Conservation (phyloP, 2,329 filamentous ascomycete genomes). For the Aspergillus carbonarius region DNA sequence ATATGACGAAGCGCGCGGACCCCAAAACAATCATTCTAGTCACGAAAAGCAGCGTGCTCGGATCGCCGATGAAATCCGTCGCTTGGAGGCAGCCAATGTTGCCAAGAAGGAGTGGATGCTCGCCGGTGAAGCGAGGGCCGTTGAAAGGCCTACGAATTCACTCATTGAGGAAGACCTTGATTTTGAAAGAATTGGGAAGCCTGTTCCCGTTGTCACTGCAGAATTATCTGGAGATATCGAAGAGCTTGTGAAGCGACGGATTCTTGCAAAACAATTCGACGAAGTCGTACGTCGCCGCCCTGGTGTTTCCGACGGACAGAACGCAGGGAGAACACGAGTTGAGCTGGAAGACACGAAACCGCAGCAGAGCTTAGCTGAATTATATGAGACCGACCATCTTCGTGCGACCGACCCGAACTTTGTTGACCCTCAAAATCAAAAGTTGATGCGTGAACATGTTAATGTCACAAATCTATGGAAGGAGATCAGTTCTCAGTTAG, state of each 20-base stretch:
- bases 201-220: slow-evolving; percentile 87
- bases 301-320: slow-evolving; percentile 64
- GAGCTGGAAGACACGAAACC: slow-evolving; percentile 85
- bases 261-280: slow-evolving; percentile 86
- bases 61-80: slow-evolving; percentile 84
- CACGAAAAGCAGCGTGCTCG: slow-evolving; percentile 86
- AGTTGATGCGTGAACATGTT: slow-evolving; percentile 74
- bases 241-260: slow-evolving; percentile 88
- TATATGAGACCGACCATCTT: slow-evolving; percentile 92
- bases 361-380: slow-evolving; percentile 82
- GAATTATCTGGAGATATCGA: slow-evolving; percentile 91
- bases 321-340: slow-evolving; percentile 68
- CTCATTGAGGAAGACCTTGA: slow-evolving; percentile 92
- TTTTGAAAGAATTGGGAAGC: slow-evolving; percentile 93
- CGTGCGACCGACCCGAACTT: slow-evolving; percentile 75
- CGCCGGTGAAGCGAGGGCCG: slow-evolving; percentile 79
- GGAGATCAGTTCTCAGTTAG: slow-evolving; percentile 74
- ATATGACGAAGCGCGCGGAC: slow-evolving; percentile 58
- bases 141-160: slow-evolving; percentile 83
- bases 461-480: slow-evolving; percentile 84
- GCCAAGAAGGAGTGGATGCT: slow-evolving; percentile 90
- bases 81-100: slow-evolving; percentile 83
- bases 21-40: slow-evolving; percentile 55
- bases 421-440: slow-evolving; percentile 78
- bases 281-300: slow-evolving; percentile 82